Conservation (phyloP, 495 filamentous ascomycete genomes). For the Xylaria grammica region DNA sequence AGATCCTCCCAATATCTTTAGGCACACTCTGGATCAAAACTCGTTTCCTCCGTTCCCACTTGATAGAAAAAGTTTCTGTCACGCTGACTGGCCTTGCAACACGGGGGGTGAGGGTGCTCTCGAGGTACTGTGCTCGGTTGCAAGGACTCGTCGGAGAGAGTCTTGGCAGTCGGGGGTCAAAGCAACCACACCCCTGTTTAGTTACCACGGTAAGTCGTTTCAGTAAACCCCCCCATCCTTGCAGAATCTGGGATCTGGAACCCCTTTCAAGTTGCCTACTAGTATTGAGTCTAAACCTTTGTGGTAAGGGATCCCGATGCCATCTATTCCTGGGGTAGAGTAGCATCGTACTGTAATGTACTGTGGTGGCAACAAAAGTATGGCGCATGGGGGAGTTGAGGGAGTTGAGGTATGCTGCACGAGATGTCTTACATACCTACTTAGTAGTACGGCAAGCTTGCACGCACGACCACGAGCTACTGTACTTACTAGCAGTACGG, state of each 20-base stretch:
- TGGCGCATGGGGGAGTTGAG: background rate
- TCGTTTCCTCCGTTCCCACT: slow-evolving; percentile 4
- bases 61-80: slow-evolving; percentile 12
- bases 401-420: slow-evolving; percentile 1
- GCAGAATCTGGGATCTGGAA: slow-evolving; percentile 19
- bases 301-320: slow-evolving; percentile 26
- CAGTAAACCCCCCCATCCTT: slow-evolving; percentile 22
- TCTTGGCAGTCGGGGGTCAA: slow-evolving; percentile 21
- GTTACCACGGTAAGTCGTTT: slow-evolving; percentile 11
- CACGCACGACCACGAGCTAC: too few relatives aligned
- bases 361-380: background rate
- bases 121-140: slow-evolving; percentile 15
- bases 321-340: slow-evolving; percentile 11
- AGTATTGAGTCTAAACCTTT: slow-evolving; percentile 7
- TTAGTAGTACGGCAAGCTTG: slow-evolving; percentile 2
- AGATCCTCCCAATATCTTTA: too few relatives aligned
- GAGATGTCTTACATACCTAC: slow-evolving; percentile 14
- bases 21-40: too few relatives aligned
- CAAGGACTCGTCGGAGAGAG: slow-evolving; percentile 4
- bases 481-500: too few relatives aligned
- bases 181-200: slow-evolving; percentile 11
- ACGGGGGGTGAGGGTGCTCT: background rate
- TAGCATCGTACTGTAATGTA: background rate
- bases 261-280: slow-evolving; percentile 20
- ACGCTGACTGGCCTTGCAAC: slow-evolving; percentile 15